Conservation (phyloP, 768 basidiomycete species). For the Amanita subjunquillea region DNA sequence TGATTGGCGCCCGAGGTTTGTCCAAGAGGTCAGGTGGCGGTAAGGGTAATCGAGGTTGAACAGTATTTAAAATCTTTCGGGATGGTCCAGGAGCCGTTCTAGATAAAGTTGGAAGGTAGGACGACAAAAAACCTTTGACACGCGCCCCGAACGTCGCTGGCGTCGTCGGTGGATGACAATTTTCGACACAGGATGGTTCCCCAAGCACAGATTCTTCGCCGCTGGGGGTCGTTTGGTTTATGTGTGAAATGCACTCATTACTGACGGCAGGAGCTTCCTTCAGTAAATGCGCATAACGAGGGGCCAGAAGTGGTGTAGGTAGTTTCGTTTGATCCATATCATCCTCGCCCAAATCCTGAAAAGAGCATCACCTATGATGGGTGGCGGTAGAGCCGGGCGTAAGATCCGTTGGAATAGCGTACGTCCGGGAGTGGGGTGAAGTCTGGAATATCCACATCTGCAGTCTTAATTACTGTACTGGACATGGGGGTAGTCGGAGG, state of each 20-base stretch:
- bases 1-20: constrained; percentile 43
- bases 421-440: constrained; percentile 36
- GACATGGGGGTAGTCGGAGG: constrained; percentile 36
- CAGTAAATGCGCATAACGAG: constrained; percentile 47
- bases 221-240: background rate
- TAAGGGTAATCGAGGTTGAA: constrained; percentile 35
- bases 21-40: constrained; percentile 44
- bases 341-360: constrained; percentile 19
- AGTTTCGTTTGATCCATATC: constrained; percentile 15
- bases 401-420: constrained; percentile 15
- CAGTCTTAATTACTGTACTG: constrained; percentile 3
- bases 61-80: constrained; percentile 13
- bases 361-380: constrained; percentile 17
- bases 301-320: constrained; percentile 31
- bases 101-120: constrained; percentile 45
- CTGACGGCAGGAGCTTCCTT: constrained; percentile 29
- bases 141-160: constrained; percentile 34
- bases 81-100: constrained; percentile 20
- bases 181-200: background rate
- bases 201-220: background rate
- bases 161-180: background rate
- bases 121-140: constrained; percentile 48
- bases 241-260: constrained; percentile 6
- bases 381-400: constrained; percentile 15
- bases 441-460: constrained; percentile 35